Evolutionary conservation across 768 basidiomycete genomes (phyloP), one percentile per base, ranked within the genome.

Genomic region (Amyloporia xantha): DNA sequence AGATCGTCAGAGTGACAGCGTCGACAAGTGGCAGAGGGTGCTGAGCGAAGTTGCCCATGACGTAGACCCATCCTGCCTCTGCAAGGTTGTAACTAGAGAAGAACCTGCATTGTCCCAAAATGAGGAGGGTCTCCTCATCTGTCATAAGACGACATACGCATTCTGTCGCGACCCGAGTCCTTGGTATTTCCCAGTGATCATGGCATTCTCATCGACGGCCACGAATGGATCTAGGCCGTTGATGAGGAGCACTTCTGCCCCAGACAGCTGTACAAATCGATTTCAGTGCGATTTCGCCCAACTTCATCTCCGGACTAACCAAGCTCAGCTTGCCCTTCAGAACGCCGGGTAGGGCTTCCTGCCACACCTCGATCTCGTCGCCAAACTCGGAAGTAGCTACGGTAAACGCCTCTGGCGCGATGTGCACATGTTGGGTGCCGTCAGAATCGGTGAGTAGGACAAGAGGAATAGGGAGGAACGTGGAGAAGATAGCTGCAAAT

Each of bases 361-460:
- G 77, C 79, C 79, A 81, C 45, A 77, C 68, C 11, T 71, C 62
- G 44, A 80, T 69, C 48, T 78, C 70, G 49, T 76, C 76, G 9
- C 67, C 59, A 49, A 81, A 65, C 59, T 78, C 76, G 4, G 65
- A 68, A 2, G 72, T 72, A 0, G 78, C 71, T 13, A 81, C 70
- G 1, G 56, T 55, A 57, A 77, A 81, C 5, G 79, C 79, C 49
- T 68, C 68, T 5, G 77, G 77, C 1, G 76, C 73, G 40, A 81
- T 76, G 52, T 78, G 68, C 6, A 80, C 70, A 40, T 63, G 59
- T 58, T 81, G 78, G 24, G 58, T 59, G 15, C 75, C 73, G 52
- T 71, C 64, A 9, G 56, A 39, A 19, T 69, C 68, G n/a, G 75
- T 76, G 21, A 79, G 53, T 4, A 78, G 66, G 1, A 71, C 68